phyloP scores from a whole-genome alignment of 768 basidiomycete genomes.

The Favolaschia claudopus region DNA sequence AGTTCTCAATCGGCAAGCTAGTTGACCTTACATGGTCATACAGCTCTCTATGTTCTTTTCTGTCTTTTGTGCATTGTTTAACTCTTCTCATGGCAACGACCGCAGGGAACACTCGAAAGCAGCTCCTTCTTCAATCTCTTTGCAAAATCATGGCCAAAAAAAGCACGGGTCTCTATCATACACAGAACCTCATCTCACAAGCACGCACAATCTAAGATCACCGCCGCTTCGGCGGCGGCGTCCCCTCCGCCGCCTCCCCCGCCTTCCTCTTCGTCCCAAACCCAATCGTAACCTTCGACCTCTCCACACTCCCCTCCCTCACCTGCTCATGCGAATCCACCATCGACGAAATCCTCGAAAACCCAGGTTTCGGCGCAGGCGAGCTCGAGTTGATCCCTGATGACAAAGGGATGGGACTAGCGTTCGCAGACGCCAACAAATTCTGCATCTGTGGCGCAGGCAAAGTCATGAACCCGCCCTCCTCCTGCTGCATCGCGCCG shows the following conservation, averaged over 20 bases:
- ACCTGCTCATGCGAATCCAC: conserved; percentile 59
- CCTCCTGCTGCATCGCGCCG: conserved; percentile 51
- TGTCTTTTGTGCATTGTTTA: too few species aligned
- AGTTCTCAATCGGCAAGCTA: too few species aligned
- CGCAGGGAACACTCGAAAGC: too few species aligned
- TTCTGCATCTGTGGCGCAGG: conserved; percentile 60
- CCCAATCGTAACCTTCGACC: conserved; percentile 79
- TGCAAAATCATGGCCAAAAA: too few species aligned
- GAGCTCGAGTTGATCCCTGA: conserved; percentile 53
- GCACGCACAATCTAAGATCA: conserved; percentile 27
- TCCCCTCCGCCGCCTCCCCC: conserved; percentile 68
- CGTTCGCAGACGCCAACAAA: conserved; percentile 47
- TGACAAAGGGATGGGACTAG: conserved; percentile 56
- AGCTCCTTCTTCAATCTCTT: too few species aligned
- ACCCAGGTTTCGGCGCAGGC: conserved; percentile 75
- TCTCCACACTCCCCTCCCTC: conserved; percentile 67
- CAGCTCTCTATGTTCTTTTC: too few species aligned
- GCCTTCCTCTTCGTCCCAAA: conserved; percentile 85
- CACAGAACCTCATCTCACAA: too few species aligned
- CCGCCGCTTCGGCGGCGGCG: conserved; percentile 71
- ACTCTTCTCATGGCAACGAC: too few species aligned
- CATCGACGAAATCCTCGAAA: conserved; percentile 76
- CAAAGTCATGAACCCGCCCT: conserved; percentile 75
- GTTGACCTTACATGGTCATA: too few species aligned
- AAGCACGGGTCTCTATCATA: too few species aligned